These are phyloP conservation scores for Leucoagaricus sp. DNA, from an alignment of 1,284 basidiomycete genomes.

Conservation along the genomic window DNA sequence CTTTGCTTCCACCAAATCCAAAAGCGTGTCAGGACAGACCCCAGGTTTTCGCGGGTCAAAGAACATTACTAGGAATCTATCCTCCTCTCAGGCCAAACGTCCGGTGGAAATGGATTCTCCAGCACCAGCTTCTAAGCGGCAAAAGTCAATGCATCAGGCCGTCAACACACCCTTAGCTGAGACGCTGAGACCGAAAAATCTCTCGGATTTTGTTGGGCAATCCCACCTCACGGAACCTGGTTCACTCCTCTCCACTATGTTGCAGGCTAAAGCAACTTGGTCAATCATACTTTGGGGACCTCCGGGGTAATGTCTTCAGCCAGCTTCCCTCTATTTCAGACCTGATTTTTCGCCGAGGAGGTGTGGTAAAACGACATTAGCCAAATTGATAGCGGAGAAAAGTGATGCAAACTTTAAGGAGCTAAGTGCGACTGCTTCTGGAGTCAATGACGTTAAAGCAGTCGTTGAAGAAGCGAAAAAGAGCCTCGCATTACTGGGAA, in stretches of 20 bases:
- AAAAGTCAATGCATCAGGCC: constrained; percentile 29
- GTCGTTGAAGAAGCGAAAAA: constrained; percentile 83
- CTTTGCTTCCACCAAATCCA: constrained; percentile 3
- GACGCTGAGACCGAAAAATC: constrained; percentile 55
- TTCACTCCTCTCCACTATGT: constrained; percentile 52
- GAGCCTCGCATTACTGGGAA: constrained; percentile 67
- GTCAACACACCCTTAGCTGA: constrained; percentile 62
- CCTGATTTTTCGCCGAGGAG: constrained; percentile 28
- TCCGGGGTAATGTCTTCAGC: constrained; percentile 51
- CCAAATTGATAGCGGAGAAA: constrained; percentile 65
- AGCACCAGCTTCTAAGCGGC: constrained; percentile 20
- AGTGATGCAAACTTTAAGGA: constrained; percentile 71
- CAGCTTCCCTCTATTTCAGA: constrained; percentile 7
- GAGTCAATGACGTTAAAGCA: constrained; percentile 77
- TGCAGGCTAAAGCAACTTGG: constrained; percentile 51
- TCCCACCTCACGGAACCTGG: constrained; percentile 55
- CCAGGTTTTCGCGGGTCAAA: no score
- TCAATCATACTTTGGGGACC: constrained; percentile 77
- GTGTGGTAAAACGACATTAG: constrained; percentile 82
- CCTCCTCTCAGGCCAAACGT: constrained; percentile 2
- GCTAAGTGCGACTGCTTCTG: constrained; percentile 74
- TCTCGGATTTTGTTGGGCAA: constrained; percentile 75
- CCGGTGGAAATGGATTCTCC: constrained; percentile 2
- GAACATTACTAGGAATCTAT: neutral
- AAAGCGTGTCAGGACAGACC: neutral